Evolutionary conservation across 352 stramenopile species (phyloP).

Genomic region (Phytopythium kandeliae): DNA sequence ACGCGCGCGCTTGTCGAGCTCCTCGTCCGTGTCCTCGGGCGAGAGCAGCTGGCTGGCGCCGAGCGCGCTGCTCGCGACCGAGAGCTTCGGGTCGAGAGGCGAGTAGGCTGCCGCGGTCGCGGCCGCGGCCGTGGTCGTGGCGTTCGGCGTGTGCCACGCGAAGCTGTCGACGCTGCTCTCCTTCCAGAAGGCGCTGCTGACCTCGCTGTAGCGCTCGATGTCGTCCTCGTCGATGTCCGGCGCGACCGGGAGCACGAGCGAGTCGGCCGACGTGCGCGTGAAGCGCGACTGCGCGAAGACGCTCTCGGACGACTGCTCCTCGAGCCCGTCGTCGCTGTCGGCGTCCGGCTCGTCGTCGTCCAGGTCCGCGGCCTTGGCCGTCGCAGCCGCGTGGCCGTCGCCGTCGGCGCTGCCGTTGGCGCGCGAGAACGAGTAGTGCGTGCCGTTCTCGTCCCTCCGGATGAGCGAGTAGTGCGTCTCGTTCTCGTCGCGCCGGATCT

Average conservation of each 20-base stretch:
- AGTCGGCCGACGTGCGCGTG: conserved; percentile 35
- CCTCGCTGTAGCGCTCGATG: conserved; percentile 17
- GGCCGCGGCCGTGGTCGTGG: conserved; percentile 1
- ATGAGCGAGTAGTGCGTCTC: conserved; percentile 39
- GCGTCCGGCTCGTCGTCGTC: conserved; percentile 32
- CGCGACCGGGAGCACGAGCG: conserved; percentile 16
- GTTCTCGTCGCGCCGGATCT: conserved; percentile 24
- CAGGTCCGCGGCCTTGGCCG: too few species aligned
- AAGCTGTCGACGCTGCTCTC: conserved; percentile 21
- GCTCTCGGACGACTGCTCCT: conserved; percentile 48
- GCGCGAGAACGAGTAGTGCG: conserved; percentile 4
- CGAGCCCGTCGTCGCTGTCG: conserved; percentile 38
- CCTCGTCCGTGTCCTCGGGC: conserved; percentile 27
- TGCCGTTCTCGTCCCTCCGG: conserved; percentile 17
- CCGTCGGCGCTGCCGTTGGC: conserved; percentile 1
- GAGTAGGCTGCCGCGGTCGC: conserved; percentile 5
- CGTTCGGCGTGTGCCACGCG: conserved; percentile 14
- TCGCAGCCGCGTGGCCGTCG: neutral
- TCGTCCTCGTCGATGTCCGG: conserved; percentile 24
- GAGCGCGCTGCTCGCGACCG: conserved; percentile 23
- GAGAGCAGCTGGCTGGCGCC: conserved; percentile 21
- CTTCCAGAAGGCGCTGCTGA: conserved; percentile 25
- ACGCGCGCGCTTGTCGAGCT: conserved; percentile 26
- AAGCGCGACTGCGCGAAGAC: conserved; percentile 53
- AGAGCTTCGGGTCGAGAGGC: conserved; percentile 8